Evolutionary conservation across 805 yeast species (phyloP).

Genomic region (Candida schatavii): DNA sequence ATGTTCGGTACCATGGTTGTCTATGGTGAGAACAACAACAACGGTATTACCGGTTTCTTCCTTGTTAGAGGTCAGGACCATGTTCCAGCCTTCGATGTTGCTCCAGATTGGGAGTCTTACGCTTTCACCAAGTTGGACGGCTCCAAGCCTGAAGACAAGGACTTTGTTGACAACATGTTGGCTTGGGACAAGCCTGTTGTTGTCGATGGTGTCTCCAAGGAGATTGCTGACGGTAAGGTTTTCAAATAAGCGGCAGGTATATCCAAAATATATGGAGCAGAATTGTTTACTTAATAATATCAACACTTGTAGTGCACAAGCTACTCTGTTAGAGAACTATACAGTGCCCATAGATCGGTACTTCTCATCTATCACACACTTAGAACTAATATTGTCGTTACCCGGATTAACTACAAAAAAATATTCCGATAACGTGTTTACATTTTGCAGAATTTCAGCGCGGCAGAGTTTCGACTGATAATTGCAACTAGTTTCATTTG

Average conservation of each 20-base stretch:
- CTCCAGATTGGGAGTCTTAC: conserved; percentile 99
- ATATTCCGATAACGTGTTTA: no score
- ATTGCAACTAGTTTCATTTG: no score
- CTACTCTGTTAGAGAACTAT: no score
- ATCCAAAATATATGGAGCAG: background rate
- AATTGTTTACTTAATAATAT: background rate
- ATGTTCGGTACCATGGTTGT: conserved; percentile 92
- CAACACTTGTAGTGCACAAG: background rate
- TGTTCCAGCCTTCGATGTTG: conserved; percentile 93
- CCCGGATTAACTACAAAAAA: no score
- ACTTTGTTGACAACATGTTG: conserved; percentile 85
- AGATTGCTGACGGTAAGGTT: conserved; percentile 97
- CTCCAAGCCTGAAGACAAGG: conserved; percentile 68
- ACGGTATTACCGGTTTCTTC: conserved; percentile 95
- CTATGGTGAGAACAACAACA: conserved; percentile 97
- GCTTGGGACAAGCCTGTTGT: conserved; percentile 96
- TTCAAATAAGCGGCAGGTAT: conserved; percentile 73
- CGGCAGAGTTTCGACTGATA: no score
- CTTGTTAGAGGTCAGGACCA: conserved; percentile 91
- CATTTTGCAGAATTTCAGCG: no score
- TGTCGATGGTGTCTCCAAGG: conserved; percentile 75
- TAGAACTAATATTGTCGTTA: no score
- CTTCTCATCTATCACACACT: no score
- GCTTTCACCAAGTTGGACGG: conserved; percentile 78
- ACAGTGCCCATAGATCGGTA: no score